Evolutionary conservation across 306 rosid genomes (phyloP), one percentile per base, ranked within the genome.

Genomic region (Ammopiptanthus mongolicus): DNA sequence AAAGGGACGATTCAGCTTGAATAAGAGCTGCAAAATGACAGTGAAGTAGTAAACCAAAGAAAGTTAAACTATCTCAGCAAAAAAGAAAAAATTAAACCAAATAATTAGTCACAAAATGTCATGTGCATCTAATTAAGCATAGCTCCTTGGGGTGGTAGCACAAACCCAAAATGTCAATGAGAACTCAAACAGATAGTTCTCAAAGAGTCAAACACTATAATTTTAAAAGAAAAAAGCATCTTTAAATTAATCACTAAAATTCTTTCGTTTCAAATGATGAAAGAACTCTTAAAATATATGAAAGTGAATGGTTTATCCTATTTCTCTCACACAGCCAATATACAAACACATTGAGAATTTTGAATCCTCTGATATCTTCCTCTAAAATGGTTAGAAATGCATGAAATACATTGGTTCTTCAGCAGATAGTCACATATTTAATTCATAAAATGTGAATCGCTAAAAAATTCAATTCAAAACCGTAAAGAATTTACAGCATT

Each of bases 1-100:
- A 80, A 89, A 78, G 48, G 92, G 91, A 19, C 97, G 97, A 53
- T 84, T 86, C 78, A 95, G 93, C 93, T 92, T 92, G 88, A 95
- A 90, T 74, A 95, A 78, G 61, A 95, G 91, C 99, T 95, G 87
- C 79, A 86, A 82, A 82, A 83, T 46, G 71, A 77, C 65, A 78
- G 77, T 36, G 69, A 69, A 76, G 81, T 59, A 75, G 81, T 55
- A 65, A 64, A 67, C 11, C 23, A 18, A 10, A 66, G 36, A 70
- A 70, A 46, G 44, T 57, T 71, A 41, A 71, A 58, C 23, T 18
- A 73, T 41, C 47, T 41, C 3, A 41, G 47, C n/a, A 41, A 41
- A 41, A 41, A 41, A 1, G 28, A 66, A 23, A 66, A 70, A 46
- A 25, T 39, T 71, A 41, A 71, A 51, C 23, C 18, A 73, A 82